Conservation (phyloP, 352 stramenopile species). For the Bremia lactucae region DNA sequence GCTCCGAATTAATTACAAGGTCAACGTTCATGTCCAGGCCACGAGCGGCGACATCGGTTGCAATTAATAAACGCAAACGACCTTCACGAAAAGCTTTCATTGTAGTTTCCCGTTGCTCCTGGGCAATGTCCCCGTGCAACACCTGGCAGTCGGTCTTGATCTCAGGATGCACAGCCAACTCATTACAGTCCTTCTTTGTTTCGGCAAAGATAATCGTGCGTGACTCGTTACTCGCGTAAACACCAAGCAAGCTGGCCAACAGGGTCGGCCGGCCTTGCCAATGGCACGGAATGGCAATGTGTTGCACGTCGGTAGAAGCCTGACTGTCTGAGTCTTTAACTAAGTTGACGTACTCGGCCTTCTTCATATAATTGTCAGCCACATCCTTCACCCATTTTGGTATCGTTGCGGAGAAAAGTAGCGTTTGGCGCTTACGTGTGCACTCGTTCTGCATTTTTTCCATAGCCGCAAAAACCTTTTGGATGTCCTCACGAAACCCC, state of each 20-base stretch:
- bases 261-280: conserved; percentile 80
- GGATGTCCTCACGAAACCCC: conserved; percentile 91
- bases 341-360: conserved; percentile 85
- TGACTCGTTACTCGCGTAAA: conserved; percentile 81
- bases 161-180: conserved; percentile 82
- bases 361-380: conserved; percentile 85
- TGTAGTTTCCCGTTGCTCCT: conserved; percentile 95
- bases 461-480: conserved; percentile 87
- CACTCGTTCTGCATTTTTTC: conserved; percentile 52
- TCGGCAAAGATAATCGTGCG: conserved; percentile 92
- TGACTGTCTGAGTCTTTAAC: conserved; percentile 85
- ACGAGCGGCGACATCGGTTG: conserved; percentile 93
- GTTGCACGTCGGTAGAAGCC: conserved; percentile 86
- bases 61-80: conserved; percentile 91
- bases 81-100: conserved; percentile 95
- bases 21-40: conserved; percentile 97
- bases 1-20: conserved; percentile 94
- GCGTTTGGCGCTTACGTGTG: conserved; percentile 56
- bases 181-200: conserved; percentile 93
- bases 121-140: conserved; percentile 95
- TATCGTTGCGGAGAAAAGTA: conserved; percentile 92
- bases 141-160: conserved; percentile 83
- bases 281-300: conserved; percentile 89
- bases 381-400: conserved; percentile 89
- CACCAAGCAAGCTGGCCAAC: conserved; percentile 62